phyloP scores from a whole-genome alignment of 1,284 basidiomycete genomes.

The Vanrija sp. region DNA sequence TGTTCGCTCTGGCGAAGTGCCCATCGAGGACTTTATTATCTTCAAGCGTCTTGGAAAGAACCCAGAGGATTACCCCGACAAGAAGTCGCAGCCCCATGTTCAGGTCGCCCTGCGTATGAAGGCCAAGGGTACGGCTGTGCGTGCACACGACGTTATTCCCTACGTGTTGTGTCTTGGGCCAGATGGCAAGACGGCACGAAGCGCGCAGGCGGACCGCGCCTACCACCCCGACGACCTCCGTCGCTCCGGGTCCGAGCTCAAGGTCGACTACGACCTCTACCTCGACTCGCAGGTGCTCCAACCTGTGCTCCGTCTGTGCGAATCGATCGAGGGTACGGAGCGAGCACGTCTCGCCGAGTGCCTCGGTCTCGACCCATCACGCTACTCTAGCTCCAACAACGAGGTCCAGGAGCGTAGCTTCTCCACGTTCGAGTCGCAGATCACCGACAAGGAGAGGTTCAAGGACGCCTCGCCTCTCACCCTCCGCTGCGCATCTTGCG shows the following conservation, averaged over 20 bases:
- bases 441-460: conserved; percentile 84
- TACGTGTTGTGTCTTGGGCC: conserved; percentile 88
- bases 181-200: conserved; percentile 68
- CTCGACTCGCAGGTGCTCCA: conserved; percentile 88
- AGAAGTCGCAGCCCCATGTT: conserved; percentile 91
- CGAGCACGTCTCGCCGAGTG: conserved; percentile 87
- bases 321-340: conserved; percentile 94
- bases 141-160: conserved; percentile 87
- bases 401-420: conserved; percentile 67
- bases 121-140: conserved; percentile 71
- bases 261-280: conserved; percentile 83
- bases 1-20: conserved; percentile 70
- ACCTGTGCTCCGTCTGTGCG: conserved; percentile 90
- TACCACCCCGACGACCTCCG: conserved; percentile 91
- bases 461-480: conserved; percentile 65
- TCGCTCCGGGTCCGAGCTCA: conserved; percentile 57
- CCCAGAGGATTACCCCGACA: conserved; percentile 93
- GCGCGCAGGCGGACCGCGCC: conserved; percentile 82
- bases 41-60: conserved; percentile 93
- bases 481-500: conserved; percentile 70
- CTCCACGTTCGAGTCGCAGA: conserved; percentile 80
- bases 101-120: conserved; percentile 94
- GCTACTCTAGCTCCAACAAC: conserved; percentile 58
- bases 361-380: conserved; percentile 84
- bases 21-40: conserved; percentile 89